phyloP scores from a whole-genome alignment of 164 flowering plant species.

The Magnolia officinalis region DNA sequence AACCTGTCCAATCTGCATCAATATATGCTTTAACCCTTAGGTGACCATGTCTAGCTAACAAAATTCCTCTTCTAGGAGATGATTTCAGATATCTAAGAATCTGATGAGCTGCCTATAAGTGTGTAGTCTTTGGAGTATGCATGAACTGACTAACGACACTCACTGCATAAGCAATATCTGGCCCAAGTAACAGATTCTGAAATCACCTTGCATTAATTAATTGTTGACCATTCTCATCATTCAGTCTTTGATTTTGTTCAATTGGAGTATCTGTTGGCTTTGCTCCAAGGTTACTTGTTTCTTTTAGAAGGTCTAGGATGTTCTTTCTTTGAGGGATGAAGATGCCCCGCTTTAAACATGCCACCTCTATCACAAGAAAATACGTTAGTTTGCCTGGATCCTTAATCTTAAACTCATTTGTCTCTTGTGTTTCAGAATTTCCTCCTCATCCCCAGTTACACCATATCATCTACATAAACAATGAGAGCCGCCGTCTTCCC shows the following conservation, averaged over 20 bases:
- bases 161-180: neutral
- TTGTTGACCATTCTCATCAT: neutral
- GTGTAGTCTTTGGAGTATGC: neutral
- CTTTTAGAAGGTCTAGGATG: neutral
- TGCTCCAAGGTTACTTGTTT: neutral
- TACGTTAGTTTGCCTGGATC: neutral
- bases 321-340: constrained; percentile 1
- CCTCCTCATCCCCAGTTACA: too few relatives aligned
- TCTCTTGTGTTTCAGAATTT: too few relatives aligned
- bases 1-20: neutral
- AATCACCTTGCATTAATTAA: neutral
- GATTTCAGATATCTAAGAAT: neutral
- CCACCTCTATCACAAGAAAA: neutral
- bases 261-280: neutral
- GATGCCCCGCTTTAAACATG: neutral
- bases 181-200: neutral
- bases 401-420: neutral
- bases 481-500: too few relatives aligned
- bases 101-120: neutral
- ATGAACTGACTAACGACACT: neutral
- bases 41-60: neutral
- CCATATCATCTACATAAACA: too few relatives aligned
- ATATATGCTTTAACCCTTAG: neutral
- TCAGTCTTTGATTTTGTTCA: neutral
- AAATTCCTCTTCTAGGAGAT: neutral